Percentiles rank a stretch among this genome's conserved stretches.
Conservation (phyloP, 805 yeast genomes). For the Candida jianshihensis region DNA sequence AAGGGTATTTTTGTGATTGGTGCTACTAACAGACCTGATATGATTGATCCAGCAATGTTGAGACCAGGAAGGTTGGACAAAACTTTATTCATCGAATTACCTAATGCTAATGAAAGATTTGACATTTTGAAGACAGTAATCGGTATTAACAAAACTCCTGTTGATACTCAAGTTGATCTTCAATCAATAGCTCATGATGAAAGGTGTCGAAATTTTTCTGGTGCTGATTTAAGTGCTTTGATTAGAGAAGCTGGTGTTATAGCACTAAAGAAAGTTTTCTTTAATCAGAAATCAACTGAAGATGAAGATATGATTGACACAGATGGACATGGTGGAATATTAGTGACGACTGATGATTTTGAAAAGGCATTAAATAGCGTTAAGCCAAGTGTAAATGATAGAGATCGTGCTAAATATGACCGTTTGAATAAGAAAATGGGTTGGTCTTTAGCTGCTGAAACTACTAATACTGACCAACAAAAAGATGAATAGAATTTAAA, state of each 20-base stretch:
- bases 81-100: constrained; percentile 85
- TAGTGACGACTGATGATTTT: constrained; percentile 64
- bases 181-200: constrained; percentile 59
- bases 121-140: constrained; percentile 80
- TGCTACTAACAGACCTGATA: constrained; percentile 96
- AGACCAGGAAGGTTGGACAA: constrained; percentile 96
- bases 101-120: constrained; percentile 65
- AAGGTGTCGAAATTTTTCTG: constrained; percentile 84
- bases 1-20: constrained; percentile 92
- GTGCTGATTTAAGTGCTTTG: constrained; percentile 91
- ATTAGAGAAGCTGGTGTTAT: constrained; percentile 91
- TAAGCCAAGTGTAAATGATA: constrained; percentile 86
- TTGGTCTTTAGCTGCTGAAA: constrained; percentile 45
- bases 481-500: neutral
- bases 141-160: constrained; percentile 67
- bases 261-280: constrained; percentile 73
- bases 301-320: constrained; percentile 41
- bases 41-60: constrained; percentile 97
- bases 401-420: constrained; percentile 73
- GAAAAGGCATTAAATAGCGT: constrained; percentile 63
- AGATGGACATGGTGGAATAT: constrained; percentile 34
- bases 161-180: constrained; percentile 57
- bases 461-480: constrained; percentile 10
- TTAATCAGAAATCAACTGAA: constrained; percentile 38
- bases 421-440: constrained; percentile 67